Evolutionary conservation across 2,329 filamentous ascomycete genomes (phyloP), one percentile per base, ranked within the genome.

Genomic region (Aureobasidium melanogenum): DNA sequence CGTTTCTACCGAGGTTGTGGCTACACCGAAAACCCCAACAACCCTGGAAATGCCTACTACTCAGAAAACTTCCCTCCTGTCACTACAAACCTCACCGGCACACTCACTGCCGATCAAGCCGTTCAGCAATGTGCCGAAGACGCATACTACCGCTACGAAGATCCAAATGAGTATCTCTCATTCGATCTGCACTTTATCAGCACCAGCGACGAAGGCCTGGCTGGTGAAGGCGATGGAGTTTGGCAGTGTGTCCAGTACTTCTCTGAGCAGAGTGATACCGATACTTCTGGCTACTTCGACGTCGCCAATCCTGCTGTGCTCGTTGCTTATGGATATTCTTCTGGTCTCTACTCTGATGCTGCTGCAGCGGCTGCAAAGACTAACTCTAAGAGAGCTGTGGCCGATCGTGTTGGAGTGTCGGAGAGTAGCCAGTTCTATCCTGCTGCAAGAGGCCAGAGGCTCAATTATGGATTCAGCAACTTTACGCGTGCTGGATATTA

Each of bases 131-230:
- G 55, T 12, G 55, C 55, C 22, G 19, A 38, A 7, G 41, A 58
- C 14, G 55, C 55, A 2, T 58, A 47, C 43, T 47, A 58, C 43
- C 55, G 41, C 43, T 48, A n/a, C 41, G 41, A 34, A 3, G 55
- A 58, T 22, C 55, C 55, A 7, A 48, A 58, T 32, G 12, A 58
- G 10, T 58, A 58, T 17, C 55, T 58, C 12, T 58, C 55, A 43
- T 58, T 58, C 28, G 55, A 58, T n/a, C 43, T 58, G 2, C 55
- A 58, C 43, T 58, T 58, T 15, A 48, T 58, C 55, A 58, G 41
- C 55, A 58, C 30, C 5, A n/a, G 32, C 10, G 44, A 14, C 8
- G 22, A 44, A 26, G 55, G 55, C 2, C 36, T 36, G n/a, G 55
- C 55, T 6, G 55, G 55, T n/a, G 55, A 32, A 15, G 55, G 55